Conservation (phyloP, 2,329 filamentous ascomycete species). For the Thelonectria rubi region DNA sequence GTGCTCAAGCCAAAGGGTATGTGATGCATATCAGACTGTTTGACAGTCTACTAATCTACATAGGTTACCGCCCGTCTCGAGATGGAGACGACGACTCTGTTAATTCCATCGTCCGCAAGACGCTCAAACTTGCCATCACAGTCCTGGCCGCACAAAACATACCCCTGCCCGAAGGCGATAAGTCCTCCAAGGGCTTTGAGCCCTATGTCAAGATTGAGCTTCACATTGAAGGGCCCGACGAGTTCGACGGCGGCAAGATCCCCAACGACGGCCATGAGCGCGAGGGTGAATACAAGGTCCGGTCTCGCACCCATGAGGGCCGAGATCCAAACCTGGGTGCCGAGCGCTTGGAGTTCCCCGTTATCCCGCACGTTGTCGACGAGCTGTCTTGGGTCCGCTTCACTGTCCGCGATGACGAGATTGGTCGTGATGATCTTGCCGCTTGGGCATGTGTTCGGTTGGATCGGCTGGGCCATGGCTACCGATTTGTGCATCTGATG, state of each 20-base stretch:
- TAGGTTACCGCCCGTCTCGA: conserved; percentile 47
- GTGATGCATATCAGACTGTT: conserved; percentile 3
- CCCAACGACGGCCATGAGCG: conserved; percentile 53
- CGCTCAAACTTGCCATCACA: conserved; percentile 75
- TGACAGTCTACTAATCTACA: conserved; percentile 11
- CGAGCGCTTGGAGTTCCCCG: conserved; percentile 66
- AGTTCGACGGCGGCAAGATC: conserved; percentile 49
- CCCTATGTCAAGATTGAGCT: conserved; percentile 87
- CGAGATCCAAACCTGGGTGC: conserved; percentile 69
- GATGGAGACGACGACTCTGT: conserved; percentile 35
- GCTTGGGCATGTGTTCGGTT: conserved; percentile 91
- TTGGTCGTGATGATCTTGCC: conserved; percentile 79
- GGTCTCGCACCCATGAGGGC: conserved; percentile 67
- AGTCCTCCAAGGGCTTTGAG: conserved; percentile 66
- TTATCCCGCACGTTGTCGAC: conserved; percentile 66
- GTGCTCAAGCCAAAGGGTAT: conserved; percentile 81
- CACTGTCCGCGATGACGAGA: conserved; percentile 87
- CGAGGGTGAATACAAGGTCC: conserved; percentile 63
- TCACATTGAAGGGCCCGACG: conserved; percentile 76
- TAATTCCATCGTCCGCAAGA: conserved; percentile 58
- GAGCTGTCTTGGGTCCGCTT: conserved; percentile 80
- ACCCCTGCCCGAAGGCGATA: conserved; percentile 67
- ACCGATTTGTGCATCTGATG: conserved; percentile 79
- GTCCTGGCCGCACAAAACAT: conserved; percentile 81
- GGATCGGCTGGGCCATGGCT: conserved; percentile 79